Base-by-base conservation (phyloP, 805 yeast genomes). In the Metschnikowia amazonensis region DNA sequence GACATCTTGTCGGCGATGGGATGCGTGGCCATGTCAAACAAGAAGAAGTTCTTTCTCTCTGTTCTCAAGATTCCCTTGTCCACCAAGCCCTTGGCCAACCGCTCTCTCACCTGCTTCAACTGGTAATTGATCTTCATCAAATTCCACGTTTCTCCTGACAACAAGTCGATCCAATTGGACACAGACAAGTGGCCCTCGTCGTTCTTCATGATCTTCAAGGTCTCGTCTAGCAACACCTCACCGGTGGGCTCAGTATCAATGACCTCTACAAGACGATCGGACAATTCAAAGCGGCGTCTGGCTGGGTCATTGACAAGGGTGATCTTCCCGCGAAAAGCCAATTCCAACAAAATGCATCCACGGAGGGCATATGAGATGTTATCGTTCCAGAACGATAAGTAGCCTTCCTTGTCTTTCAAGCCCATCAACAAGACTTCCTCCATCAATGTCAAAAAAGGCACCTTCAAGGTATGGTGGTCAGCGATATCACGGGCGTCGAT, bases 11-110 rank as follows among this genome's bases (percentile, higher is more conserved):
- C 99, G 27, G 90, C 84, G 11, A 94, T 80, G 6, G 99, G 99
- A 66, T 95, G 99, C 7, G 99, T 94, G 25, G 99, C 96, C 97
- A 94, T 94, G 66, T 94, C 99, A 58, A 94, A 94, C 44, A 94
- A 72, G 59, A 94, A 81, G 63, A 94, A 94, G 69, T 89, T 94
- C 64, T 90, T 89, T 65, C 95, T 81, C 67, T 94, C 99, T 6
- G 99, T 94, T 70, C 97, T 83, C 60, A 95, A 76, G 37, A 94
- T 84, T 18, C 99, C 98, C 69, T 94, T 94, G 66, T 94, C 99
- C 31, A 95, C 99, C 43, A 94, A 75, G 0, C 99, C 99, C 67
- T 94, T 94, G 45, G 97, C 95, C 52, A 94, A 75, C 57, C 99
- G 78, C 68, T 94, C 99, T 62, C 99, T 81, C 4, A 94, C 99